Evolutionary conservation across 257 asterid genomes (phyloP).

Genomic region (Primulina eburnea): DNA sequence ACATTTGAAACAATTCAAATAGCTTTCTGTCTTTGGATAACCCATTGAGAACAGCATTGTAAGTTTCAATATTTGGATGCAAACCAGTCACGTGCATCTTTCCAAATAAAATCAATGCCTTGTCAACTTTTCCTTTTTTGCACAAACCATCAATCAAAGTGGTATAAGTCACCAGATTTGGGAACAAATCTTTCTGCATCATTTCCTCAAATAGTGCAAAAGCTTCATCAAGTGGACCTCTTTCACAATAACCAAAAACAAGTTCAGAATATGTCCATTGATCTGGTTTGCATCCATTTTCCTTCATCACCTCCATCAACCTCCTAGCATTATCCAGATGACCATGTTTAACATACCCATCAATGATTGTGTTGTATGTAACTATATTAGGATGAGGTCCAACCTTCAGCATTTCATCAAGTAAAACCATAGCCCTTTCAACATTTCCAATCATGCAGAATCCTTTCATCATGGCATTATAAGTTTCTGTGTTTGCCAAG

Average conservation of each 20-base stretch:
- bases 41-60: conserved; percentile 72
- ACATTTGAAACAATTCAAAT: conserved; percentile 60
- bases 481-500: conserved; percentile 53
- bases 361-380: conserved; percentile 74
- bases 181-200: conserved; percentile 68
- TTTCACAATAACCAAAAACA: conserved; percentile 71
- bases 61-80: conserved; percentile 58
- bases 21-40: conserved; percentile 49
- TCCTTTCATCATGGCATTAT: conserved; percentile 69
- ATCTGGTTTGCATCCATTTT: conserved; percentile 69
- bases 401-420: conserved; percentile 63
- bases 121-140: conserved; percentile 70
- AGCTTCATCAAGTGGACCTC: conserved; percentile 55
- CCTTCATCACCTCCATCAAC: conserved; percentile 80
- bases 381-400: conserved; percentile 67
- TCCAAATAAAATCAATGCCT: conserved; percentile 53
- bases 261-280: conserved; percentile 74
- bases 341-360: conserved; percentile 53
- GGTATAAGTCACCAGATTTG: conserved; percentile 63
- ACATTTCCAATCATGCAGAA: conserved; percentile 55
- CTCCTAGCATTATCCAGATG: conserved; percentile 66
- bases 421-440: conserved; percentile 68
- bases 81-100: conserved; percentile 55
- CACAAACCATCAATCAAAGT: conserved; percentile 75
- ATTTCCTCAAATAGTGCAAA: conserved; percentile 64